Base-by-base conservation (phyloP, 345 rosid genomes). In the Dovyalis caffra region DNA sequence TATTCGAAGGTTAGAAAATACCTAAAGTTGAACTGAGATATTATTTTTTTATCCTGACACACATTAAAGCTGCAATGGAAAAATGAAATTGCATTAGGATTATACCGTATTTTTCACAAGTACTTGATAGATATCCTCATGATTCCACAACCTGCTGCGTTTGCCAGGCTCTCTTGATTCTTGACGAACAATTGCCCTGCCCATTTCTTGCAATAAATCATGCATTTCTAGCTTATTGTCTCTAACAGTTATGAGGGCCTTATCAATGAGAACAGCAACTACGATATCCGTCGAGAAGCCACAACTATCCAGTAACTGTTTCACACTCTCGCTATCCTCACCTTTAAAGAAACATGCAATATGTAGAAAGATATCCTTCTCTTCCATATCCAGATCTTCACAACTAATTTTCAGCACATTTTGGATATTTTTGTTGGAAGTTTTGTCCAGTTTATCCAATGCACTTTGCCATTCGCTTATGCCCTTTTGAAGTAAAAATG, bases 291-390 rank as follows among this genome's bases (percentile, higher is more conserved):
- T 11, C 1, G 57, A 67, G 66, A 56, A 68, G 18, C 74, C 74
- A 11, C 74, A 76, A 0, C 35, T 51, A 37, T 75, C 72, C 8
- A 66, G 11, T 8, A 47, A 8, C 0, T 20, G 23, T 25, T 26
- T 6, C 15, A 67, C 65, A 5, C 1, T 35, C 3, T 66, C 57
- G 0, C 5, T 20, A 37, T 23, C 9, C 1, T 38, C 37, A 8
- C 74, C 70, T 16, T 33, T 51, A 9, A 76, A 70, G 35, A 76
- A 64, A 49, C 70, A 76, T 33, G 74, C 79, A 51, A 76, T 64
- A 35, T 76, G 31, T 15, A 76, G 70, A 62, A 76, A 70, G 2
- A 76, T 76, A 1, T 49, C 40, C 70, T 64, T 34, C 51, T 69
- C 62, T 18, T 51, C 70, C 4, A 9, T 56, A 33, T 64, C 70